Conservation (phyloP, 2,329 filamentous ascomycete species). For the Colletotrichum filicis region DNA sequence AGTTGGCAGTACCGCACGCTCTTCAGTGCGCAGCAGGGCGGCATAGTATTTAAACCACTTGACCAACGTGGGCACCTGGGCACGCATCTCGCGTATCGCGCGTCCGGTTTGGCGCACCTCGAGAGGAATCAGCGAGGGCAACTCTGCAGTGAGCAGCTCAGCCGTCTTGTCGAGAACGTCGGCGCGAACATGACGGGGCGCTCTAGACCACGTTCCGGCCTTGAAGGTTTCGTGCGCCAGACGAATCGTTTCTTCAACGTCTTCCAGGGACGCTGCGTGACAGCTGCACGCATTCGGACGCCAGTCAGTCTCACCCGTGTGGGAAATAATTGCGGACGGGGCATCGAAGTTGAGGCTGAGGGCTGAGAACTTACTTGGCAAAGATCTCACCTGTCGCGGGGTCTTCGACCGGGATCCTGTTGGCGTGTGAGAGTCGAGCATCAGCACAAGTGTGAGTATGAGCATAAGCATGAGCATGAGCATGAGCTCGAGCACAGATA, state of each 20-base stretch:
- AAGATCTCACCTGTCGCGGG: conserved; percentile 64
- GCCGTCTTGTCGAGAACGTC: conserved; percentile 71
- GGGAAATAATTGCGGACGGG: neutral
- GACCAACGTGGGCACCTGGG: conserved; percentile 73
- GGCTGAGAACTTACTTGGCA: conserved; percentile 51
- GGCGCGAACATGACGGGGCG: conserved; percentile 67
- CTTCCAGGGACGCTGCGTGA: conserved; percentile 56
- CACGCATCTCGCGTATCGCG: conserved; percentile 75
- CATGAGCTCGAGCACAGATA: conserved; percentile 31
- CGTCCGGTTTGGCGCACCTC: conserved; percentile 77
- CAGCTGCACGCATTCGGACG: conserved; percentile 47
- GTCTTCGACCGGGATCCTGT: conserved; percentile 63
- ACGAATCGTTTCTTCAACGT: conserved; percentile 54
- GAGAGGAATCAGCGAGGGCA: conserved; percentile 68
- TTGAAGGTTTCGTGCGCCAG: conserved; percentile 58
- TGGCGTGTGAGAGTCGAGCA: conserved; percentile 25
- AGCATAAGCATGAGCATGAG: neutral
- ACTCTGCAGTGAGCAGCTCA: conserved; percentile 58
- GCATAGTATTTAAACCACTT: conserved; percentile 81
- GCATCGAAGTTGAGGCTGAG: neutral
- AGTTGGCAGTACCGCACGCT: conserved; percentile 74
- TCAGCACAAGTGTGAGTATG: conserved; percentile 12
- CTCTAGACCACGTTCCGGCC: conserved; percentile 66
- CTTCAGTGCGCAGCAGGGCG: conserved; percentile 72
- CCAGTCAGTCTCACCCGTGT: neutral